Base-by-base conservation (phyloP, 2,329 filamentous ascomycete species). In the Clonostachys rosea region DNA sequence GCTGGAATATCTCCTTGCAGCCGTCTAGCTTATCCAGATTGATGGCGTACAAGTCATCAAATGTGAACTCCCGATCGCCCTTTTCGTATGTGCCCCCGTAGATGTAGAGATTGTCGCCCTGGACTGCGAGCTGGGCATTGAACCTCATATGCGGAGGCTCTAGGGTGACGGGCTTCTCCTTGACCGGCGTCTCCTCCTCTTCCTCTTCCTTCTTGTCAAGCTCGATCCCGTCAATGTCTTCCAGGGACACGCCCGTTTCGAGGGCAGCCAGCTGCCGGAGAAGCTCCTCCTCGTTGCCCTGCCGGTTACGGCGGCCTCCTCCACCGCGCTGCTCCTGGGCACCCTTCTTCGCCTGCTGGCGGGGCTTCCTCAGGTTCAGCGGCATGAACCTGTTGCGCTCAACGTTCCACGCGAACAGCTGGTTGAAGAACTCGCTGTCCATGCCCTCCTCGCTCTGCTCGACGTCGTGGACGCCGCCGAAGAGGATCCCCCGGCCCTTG, bases 81-180 rank as follows among this genome's bases (percentile, higher is more conserved):
- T 95, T 94, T 62, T 99, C 94, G 58, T 87, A 96, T 0, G 92
- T 99, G 16, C 94, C 94, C 33, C 94, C 91, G 59, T 95, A 97
- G 46, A 97, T 89, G 68, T 92, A 99, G 1, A 97, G 76, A 9
- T 89, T 83, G 63, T 99, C 94, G 54, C 91, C 89, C 66, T 97
- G 91, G 1, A 97, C 89, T 1, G 92, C 83, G 37, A 97, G 71
- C 55, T 94, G 88, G 2, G 91, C 86, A 56, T 97, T 97, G 71
- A 99, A 99, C 45, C 94, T 79, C 16, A 84, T 79, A 58, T 96
- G 91, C 5, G 94, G 94, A 62, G 95, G 84, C 62, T 96, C 91
- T 71, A 88, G 87, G 1, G 78, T 77, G 3, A 91, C 73, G 0
- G 79, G 72, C 77, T 81, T 79, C 51, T 86, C 77, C 51, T 84